phyloP scores from a whole-genome alignment of 1,284 basidiomycete species.

The Irpex sp. region DNA sequence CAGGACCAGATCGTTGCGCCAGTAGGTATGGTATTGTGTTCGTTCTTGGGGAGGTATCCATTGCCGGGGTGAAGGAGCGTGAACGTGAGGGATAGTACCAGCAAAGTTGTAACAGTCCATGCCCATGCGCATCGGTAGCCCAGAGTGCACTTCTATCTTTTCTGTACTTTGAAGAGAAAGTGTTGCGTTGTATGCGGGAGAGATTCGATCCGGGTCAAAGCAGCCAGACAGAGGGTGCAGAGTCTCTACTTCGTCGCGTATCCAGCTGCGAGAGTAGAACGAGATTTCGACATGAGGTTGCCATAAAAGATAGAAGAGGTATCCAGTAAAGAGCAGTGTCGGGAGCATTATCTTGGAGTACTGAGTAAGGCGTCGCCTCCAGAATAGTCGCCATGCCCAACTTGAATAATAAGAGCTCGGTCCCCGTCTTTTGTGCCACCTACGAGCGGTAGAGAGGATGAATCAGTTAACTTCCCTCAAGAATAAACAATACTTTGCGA shows the following conservation, averaged over 20 bases:
- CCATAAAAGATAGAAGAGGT: conserved; percentile 46
- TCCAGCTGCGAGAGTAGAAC: conserved; percentile 74
- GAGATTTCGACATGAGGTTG: conserved; percentile 82
- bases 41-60: conserved; percentile 36
- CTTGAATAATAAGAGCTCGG: conserved; percentile 5
- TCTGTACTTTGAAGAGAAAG: conserved; percentile 57
- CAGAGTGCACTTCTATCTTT: conserved; percentile 71
- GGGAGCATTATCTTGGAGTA: conserved; percentile 10
- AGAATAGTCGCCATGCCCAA: background rate
- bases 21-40: conserved; percentile 83
- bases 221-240: conserved; percentile 67
- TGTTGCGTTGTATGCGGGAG: conserved; percentile 67
- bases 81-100: conserved; percentile 53
- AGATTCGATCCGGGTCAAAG: conserved; percentile 59
- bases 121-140: conserved; percentile 70
- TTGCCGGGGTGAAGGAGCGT: conserved; percentile 1
- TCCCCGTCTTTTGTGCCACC: conserved; percentile 11
- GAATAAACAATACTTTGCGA: background rate
- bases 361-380: conserved; percentile 7
- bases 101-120: conserved; percentile 89
- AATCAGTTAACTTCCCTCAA: background rate
- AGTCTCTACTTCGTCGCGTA: conserved; percentile 63
- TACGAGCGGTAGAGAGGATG: background rate
- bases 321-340: conserved; percentile 10
- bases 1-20: conserved; percentile 79